A percentile compares a stretch with the other conserved stretches of the same genome.
Evolutionary conservation across 176 grass and related monocot genomes (phyloP).

Genomic region (Cenchrus purpureus): DNA sequence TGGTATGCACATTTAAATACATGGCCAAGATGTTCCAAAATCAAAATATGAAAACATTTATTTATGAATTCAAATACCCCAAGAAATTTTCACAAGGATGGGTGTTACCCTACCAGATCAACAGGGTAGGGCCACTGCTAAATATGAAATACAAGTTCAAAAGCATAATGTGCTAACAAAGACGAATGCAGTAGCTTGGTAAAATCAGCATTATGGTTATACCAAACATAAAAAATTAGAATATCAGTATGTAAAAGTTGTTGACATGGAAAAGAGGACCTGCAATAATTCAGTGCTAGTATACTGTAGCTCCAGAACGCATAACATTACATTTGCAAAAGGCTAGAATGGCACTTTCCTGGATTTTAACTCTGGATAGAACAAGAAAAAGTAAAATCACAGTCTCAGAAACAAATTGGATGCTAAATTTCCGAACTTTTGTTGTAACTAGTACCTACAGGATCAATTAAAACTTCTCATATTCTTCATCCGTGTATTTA

Average conservation of each 20-base stretch:
- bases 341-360: background rate
- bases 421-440: constrained; percentile 12
- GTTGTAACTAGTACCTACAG: constrained; percentile 74
- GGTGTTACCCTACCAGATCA: background rate
- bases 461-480: constrained; percentile 97
- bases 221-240: background rate
- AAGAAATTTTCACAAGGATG: background rate
- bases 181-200: background rate
- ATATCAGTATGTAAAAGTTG: background rate
- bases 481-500: constrained; percentile 91
- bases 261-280: background rate
- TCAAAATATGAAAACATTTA: background rate
- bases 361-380: background rate
- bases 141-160: background rate
- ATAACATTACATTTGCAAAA: background rate
- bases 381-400: background rate
- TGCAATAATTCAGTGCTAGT: background rate
- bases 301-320: background rate
- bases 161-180: background rate
- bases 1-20: background rate
- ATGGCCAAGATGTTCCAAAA: background rate
- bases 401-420: constrained; percentile 10
- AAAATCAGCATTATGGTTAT: constrained; percentile 18
- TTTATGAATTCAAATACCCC: constrained; percentile 13
- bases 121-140: background rate